Evolutionary conservation across 1,284 basidiomycete species (phyloP), one percentile per base, ranked within the genome.

Genomic region (Fomes fomentarius): DNA sequence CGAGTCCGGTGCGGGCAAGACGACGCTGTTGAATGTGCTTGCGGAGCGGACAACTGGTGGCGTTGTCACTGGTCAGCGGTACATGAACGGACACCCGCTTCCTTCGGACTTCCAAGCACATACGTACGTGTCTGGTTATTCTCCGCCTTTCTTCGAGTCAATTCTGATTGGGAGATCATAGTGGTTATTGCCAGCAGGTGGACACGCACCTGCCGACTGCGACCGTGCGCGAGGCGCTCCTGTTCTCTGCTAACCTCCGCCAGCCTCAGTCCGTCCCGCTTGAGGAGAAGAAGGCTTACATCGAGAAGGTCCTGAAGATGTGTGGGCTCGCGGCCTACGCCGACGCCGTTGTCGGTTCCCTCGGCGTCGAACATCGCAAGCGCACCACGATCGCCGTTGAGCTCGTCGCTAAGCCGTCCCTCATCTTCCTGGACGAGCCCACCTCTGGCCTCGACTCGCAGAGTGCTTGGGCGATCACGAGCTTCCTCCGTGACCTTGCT

Each of bases 361-460:
- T 92, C 6, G 85, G 86, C 22, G 84, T 91, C 42, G 91, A 94
- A 63, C 81, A 89, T 63, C 80, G 83, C 52, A 95, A 95, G 73
- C 80, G 91, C 2, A 83, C 85, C 1, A 93, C 89, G 0, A 94
- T 94, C 53, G 91, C 83, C 43, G 91, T 94, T 31, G 92, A 94
- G 66, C 73, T 93, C 22, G 90, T 89, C 21, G 87, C 89, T 3
- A 90, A 81, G 82, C 89, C 91, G 80, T 64, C 75, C 3, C 76
- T 95, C 0, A 78, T 95, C 22, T 94, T 94, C 79, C 76, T 93
- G 53, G 91, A 94, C 62, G 90, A 94, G 66, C 86, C 86, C 1
- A 93, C 89, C 0, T 92, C 90, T 11, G 93, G 94, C 40, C 76
- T 96, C 25, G 94, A 96, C 68, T 93, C 91, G 2, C 93, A 95